phyloP scores from a whole-genome alignment of 805 yeast genomes.

The Barnettozyma sp. region DNA sequence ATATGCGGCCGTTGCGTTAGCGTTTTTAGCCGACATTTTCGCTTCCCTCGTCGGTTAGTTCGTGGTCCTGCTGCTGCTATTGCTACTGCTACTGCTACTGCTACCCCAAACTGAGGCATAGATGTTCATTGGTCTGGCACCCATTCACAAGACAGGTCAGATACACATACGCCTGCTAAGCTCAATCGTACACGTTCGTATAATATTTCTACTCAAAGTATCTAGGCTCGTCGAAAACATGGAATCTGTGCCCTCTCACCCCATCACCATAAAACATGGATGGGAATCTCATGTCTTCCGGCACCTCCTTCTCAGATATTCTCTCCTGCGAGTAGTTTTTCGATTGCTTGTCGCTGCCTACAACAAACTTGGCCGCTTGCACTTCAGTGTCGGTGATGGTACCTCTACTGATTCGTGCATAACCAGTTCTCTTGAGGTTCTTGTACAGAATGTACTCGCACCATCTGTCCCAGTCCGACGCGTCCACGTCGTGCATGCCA shows the following conservation, averaged over 20 bases:
- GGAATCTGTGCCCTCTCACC: constrained; percentile 87
- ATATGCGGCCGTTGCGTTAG: too few relatives aligned
- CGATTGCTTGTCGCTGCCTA: constrained; percentile 22
- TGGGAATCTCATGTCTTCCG: constrained; percentile 69
- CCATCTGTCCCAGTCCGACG: constrained; percentile 95
- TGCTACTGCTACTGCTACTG: too few relatives aligned
- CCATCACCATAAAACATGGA: constrained; percentile 79
- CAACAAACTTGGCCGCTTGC: constrained; percentile 82
- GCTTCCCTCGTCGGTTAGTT: too few relatives aligned
- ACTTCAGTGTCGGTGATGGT: constrained; percentile 95
- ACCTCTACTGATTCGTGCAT: constrained; percentile 89
- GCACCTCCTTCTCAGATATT: constrained; percentile 49
- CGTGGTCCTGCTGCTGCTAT: too few relatives aligned
- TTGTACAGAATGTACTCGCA: constrained; percentile 93
- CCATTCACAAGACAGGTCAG: too few relatives aligned
- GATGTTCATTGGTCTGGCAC: too few relatives aligned
- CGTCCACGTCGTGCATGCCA: constrained; percentile 91
- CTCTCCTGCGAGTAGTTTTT: constrained; percentile 44
- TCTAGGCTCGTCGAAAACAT: constrained; percentile 89
- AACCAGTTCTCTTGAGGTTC: constrained; percentile 79
- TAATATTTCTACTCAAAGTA: constrained; percentile 17
- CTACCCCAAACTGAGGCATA: too few relatives aligned
- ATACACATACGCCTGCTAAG: too few relatives aligned
- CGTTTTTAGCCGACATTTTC: too few relatives aligned
- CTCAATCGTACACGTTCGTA: too few relatives aligned